Evolutionary conservation across 257 asterid genomes (phyloP).

Genomic region (Vinca minor): DNA sequence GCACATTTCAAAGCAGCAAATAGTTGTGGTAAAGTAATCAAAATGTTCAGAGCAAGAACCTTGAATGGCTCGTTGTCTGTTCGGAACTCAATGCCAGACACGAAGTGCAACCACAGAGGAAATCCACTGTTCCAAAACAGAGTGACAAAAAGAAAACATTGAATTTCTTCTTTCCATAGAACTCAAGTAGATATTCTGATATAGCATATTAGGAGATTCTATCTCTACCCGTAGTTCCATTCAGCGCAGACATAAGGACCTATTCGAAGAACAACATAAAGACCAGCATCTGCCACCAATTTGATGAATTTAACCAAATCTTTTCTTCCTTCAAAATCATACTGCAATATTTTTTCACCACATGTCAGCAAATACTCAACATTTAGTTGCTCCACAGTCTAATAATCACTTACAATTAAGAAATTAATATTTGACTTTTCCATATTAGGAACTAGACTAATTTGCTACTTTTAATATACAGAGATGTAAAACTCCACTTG

Average conservation of each 20-base stretch:
- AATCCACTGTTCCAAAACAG: constrained; percentile 57
- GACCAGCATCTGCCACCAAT: constrained; percentile 65
- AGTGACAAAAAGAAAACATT: background rate
- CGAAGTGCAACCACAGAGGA: constrained; percentile 89
- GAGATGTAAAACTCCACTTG: background rate
- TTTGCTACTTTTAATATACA: background rate
- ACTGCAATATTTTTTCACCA: constrained; percentile 44
- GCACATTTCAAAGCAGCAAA: constrained; percentile 2
- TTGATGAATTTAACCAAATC: constrained; percentile 74
- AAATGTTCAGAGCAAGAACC: constrained; percentile 28
- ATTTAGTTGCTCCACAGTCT: background rate
- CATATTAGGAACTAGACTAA: background rate
- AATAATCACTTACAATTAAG: background rate
- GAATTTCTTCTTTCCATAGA: background rate
- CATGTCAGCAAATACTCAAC: constrained; percentile 20
- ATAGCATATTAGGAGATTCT: background rate
- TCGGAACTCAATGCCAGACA: constrained; percentile 70
- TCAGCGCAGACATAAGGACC: constrained; percentile 93
- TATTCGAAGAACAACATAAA: constrained; percentile 58
- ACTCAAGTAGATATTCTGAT: background rate
- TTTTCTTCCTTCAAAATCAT: constrained; percentile 66
- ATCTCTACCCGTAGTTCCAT: constrained; percentile 77
- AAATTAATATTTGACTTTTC: background rate
- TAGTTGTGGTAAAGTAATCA: background rate
- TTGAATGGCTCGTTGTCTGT: constrained; percentile 67